phyloP scores from a whole-genome alignment of 192 early-diverging fungal genomes.

The Umbelopsis isabellina region DNA sequence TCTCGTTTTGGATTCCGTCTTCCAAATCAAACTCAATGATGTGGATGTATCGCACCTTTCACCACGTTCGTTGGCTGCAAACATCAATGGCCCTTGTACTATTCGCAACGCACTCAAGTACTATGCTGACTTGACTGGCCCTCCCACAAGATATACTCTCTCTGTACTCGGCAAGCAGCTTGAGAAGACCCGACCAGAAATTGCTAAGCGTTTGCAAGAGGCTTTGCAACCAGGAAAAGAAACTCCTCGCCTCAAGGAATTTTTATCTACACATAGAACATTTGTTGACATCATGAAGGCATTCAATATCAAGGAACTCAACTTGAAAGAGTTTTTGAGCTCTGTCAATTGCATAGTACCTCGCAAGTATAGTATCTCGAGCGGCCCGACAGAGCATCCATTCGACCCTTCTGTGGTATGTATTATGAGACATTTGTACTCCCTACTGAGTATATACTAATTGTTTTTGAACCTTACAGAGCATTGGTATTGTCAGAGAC shows the following conservation, averaged over 20 bases:
- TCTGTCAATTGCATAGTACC: conserved; percentile 62
- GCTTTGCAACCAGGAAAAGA: conserved; percentile 21
- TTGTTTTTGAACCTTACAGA: conserved; percentile 67
- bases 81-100: conserved; percentile 48
- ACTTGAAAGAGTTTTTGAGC: conserved; percentile 46
- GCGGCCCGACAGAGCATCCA: conserved; percentile 57
- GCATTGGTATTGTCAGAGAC: conserved; percentile 20
- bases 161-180: conserved; percentile 16
- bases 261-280: conserved; percentile 33
- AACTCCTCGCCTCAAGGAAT: conserved; percentile 21
- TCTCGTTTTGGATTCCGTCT: conserved; percentile 52
- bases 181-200: background rate
- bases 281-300: conserved; percentile 31
- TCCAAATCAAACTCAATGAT: conserved; percentile 38
- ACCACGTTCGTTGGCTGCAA: conserved; percentile 49
- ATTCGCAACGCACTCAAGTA: conserved; percentile 50
- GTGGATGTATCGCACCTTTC: conserved; percentile 27
- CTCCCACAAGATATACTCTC: conserved; percentile 33
- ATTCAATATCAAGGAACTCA: conserved; percentile 30
- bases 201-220: conserved; percentile 4
- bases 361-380: conserved; percentile 85
- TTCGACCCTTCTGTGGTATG: background rate
- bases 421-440: conserved; percentile 60
- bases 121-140: conserved; percentile 51
- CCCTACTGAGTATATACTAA: conserved; percentile 82